Evolutionary conservation across 2,329 filamentous ascomycete genomes (phyloP), one percentile per base, ranked within the genome.

Genomic region (Leptoxyphium fumago): DNA sequence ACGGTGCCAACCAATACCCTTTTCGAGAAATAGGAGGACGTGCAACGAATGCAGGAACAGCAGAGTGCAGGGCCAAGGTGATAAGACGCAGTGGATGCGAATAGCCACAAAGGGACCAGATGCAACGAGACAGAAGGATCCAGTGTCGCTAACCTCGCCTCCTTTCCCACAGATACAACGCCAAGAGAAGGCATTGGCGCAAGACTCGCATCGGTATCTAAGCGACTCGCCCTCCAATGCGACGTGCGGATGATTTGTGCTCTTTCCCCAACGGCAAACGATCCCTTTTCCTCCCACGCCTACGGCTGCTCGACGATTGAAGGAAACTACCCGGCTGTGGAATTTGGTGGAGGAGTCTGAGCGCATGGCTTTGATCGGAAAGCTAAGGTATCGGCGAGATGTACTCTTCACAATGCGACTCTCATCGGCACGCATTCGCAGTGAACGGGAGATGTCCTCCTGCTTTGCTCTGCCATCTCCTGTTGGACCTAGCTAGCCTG

Each of bases 131-230:
- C 21, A 26, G 21, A 26, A 26, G 21, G 21, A 26, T 26, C 21
- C 21, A 26, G 21, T n/a, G 21, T 26, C 21, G 13, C 14, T 15
- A 6, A 43, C 41, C 41, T 28, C 14, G 38, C 45, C 28, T 34
- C 39, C 36, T 21, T 36, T 39, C 34, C 29, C 39, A 28, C 68
- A 98, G 91, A 76, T 98, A 98, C 82, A 98, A 98, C 78, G 88
- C 91, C 65, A 98, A 98, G 85, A 78, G 91, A 73, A 84, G 91
- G 75, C 91, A 98, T 72, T 98, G 91, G 91, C 86, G 91, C 77
- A 98, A 98, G 89, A 96, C 91, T 68, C 84, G 87, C 69, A 86
- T 98, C 74, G 87, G 87, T 68, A 93, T 98, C 77, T 98, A 91
- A 77, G 78, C 71, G 68, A 70, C 66, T 74, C 69, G 63, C 66